Conservation (phyloP, 2,329 filamentous ascomycete species). For the Exophiala xenobiotica region DNA sequence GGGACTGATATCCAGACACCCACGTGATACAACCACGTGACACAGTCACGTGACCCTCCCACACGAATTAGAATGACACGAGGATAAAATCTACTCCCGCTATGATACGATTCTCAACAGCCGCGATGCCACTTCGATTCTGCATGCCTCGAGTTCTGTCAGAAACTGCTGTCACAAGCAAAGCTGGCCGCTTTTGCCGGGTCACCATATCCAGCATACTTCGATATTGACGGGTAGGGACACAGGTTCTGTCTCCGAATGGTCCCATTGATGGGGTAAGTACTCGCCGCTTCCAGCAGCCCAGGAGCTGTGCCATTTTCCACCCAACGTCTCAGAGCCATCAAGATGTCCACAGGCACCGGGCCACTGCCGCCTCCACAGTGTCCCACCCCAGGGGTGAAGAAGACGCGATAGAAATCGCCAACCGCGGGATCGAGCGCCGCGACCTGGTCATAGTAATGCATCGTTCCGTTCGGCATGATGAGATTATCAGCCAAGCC, state of each 20-base stretch:
- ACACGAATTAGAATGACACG: too few species aligned
- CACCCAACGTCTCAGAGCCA: slow-evolving; percentile 1
- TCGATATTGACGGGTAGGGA: slow-evolving; percentile 39
- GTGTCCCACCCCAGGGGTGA: slow-evolving; percentile 5
- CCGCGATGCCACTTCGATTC: too few species aligned
- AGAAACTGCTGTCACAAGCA: slow-evolving; percentile 14
- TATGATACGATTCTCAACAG: too few species aligned
- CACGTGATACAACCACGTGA: too few species aligned
- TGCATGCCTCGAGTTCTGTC: too few species aligned
- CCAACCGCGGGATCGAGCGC: not conserved
- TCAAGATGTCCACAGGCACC: not conserved
- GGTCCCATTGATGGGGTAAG: slow-evolving; percentile 34
- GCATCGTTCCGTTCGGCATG: slow-evolving; percentile 34
- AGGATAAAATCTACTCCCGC: too few species aligned
- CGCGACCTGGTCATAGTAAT: slow-evolving; percentile 36
- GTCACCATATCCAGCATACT: slow-evolving; percentile 39
- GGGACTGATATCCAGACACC: too few species aligned
- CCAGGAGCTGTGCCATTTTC: slow-evolving; percentile 4
- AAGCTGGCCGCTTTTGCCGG: slow-evolving; percentile 36
- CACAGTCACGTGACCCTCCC: too few species aligned
- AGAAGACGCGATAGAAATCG: slow-evolving; percentile 9
- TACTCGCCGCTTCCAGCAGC: slow-evolving; percentile 2
- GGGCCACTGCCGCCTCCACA: slow-evolving; percentile 4
- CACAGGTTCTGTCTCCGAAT: slow-evolving; percentile 49
- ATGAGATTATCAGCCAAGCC: slow-evolving; percentile 42